Percentiles rank a stretch among this genome's conserved stretches.
Evolutionary conservation across 768 basidiomycete species (phyloP).

Genomic region (Pleurotus cornucopiae): DNA sequence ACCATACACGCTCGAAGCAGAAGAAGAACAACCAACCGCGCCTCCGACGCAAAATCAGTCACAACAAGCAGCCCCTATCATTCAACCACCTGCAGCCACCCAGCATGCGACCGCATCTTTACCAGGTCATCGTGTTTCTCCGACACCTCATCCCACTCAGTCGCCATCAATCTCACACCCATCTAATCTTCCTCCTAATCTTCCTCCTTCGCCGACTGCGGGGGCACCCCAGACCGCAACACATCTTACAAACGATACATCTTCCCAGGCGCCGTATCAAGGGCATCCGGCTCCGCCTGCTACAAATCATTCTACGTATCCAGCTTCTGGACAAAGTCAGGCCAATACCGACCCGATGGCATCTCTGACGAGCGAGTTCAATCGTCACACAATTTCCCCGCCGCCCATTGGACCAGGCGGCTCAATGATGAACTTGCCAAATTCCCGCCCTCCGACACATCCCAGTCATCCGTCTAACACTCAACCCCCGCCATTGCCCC

Average conservation of each 20-base stretch:
- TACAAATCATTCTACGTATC: constrained; percentile 5
- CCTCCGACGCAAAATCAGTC: constrained; percentile 5
- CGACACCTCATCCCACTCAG: not conserved
- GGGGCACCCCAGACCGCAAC: not conserved
- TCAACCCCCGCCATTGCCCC: not conserved
- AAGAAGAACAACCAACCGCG: constrained; percentile 15
- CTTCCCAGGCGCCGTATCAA: not conserved
- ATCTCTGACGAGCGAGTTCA: constrained; percentile 33
- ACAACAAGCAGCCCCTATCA: not conserved
- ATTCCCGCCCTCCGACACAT: constrained; percentile 5
- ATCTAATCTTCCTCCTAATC: not conserved
- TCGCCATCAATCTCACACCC: not conserved
- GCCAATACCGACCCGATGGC: constrained; percentile 21
- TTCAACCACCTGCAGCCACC: constrained; percentile 1
- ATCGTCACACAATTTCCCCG: constrained; percentile 29
- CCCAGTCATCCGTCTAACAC: constrained; percentile 5
- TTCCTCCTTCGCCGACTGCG: not conserved
- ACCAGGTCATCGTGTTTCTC: not conserved
- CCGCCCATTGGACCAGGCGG: constrained; percentile 4
- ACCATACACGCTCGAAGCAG: constrained; percentile 59
- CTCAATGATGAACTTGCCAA: constrained; percentile 1
- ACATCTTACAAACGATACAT: not conserved
- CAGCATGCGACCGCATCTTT: not conserved
- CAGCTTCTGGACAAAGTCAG: not conserved
- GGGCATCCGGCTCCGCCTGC: not conserved